Conservation (phyloP, 1,139 yeast genomes). For the Geotrichum cucujoidarum region DNA sequence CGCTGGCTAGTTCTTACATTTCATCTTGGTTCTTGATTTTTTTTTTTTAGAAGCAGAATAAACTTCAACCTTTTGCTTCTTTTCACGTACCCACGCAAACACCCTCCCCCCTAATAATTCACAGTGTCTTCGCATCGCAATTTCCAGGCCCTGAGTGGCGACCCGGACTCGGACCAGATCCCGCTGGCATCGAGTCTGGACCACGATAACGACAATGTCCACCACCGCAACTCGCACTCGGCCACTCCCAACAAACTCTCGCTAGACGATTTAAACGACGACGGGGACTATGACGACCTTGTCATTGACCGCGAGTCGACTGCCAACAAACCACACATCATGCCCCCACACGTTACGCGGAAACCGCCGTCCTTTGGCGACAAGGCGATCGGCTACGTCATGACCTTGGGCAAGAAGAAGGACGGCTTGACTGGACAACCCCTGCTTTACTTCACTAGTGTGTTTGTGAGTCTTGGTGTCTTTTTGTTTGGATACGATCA, state of each 20-base stretch:
- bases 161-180: not conserved
- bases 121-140: not conserved
- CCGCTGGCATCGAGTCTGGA: not conserved
- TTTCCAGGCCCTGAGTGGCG: not conserved
- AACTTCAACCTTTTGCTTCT: too few species aligned
- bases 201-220: not conserved
- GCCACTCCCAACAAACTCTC: not conserved
- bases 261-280: constrained; percentile 1
- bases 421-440: constrained; percentile 40
- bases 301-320: constrained; percentile 4
- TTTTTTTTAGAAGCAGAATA: too few species aligned
- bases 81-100: too few species aligned
- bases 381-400: constrained; percentile 26
- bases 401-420: constrained; percentile 28
- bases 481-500: constrained; percentile 71
- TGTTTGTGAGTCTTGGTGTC: constrained; percentile 58
- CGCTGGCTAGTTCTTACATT: too few species aligned
- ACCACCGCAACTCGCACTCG: not conserved
- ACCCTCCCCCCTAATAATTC: too few species aligned
- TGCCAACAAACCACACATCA: constrained; percentile 1
- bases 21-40: too few species aligned
- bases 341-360: constrained; percentile 22
- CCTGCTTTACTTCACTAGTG: constrained; percentile 53
- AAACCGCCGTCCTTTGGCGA: constrained; percentile 28
- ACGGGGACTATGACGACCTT: constrained; percentile 18